Percentiles rank a stretch among this genome's conserved stretches.
These are phyloP conservation scores for Pelargonium nanum DNA, from an alignment of 345 rosid species.

Conservation along the genomic window DNA sequence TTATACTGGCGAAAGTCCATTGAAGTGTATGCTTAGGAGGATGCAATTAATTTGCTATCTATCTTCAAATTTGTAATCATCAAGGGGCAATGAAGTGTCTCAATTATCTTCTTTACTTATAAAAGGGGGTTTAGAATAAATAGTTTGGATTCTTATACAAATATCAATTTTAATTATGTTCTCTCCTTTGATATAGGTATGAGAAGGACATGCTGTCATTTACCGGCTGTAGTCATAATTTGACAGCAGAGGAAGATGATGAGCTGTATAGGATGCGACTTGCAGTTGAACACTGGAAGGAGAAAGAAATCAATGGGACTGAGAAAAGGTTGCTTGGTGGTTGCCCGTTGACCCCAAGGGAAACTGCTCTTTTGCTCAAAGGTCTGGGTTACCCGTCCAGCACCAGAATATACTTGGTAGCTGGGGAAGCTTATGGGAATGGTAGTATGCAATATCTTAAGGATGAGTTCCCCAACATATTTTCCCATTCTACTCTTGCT, in stretches of 20 bases:
- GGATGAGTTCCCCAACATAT: conserved; percentile 61
- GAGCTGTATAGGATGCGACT: conserved; percentile 70
- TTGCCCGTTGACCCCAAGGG: conserved; percentile 92
- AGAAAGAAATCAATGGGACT: conserved; percentile 84
- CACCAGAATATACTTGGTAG: conserved; percentile 85
- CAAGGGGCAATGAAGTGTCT: too few species aligned
- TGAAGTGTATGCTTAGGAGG: too few species aligned
- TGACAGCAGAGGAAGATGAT: conserved; percentile 72
- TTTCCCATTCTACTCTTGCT: conserved; percentile 79
- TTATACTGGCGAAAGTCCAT: too few species aligned
- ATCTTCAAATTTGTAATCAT: too few species aligned
- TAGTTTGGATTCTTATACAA: not conserved
- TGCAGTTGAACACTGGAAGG: conserved; percentile 87
- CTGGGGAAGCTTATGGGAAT: conserved; percentile 88
- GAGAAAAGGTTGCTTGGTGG: conserved; percentile 85
- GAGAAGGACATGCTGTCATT: conserved; percentile 99
- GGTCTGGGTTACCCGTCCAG: conserved; percentile 63
- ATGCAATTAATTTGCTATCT: too few species aligned
- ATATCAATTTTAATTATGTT: not conserved
- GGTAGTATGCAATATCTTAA: conserved; percentile 71
- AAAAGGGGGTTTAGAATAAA: too few species aligned
- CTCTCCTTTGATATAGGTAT: conserved; percentile 44
- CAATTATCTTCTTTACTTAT: too few species aligned
- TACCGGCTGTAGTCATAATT: conserved; percentile 88
- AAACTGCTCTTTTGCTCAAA: conserved; percentile 76